phyloP scores from a whole-genome alignment of 108 stramenopile genomes.

The Cyclotella distinguenda region DNA sequence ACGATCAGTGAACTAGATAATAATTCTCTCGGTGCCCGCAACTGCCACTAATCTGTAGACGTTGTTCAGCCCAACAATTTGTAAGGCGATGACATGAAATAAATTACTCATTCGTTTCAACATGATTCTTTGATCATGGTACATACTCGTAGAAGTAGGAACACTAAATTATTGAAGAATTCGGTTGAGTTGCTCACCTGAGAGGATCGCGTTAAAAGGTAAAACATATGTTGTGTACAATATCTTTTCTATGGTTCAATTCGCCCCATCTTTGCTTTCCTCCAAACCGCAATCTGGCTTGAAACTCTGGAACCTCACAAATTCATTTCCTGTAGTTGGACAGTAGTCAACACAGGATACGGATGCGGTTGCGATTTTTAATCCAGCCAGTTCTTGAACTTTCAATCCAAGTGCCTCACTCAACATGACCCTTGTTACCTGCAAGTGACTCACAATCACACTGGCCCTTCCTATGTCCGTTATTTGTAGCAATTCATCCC shows the following conservation, averaged over 20 bases:
- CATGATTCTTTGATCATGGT: no score
- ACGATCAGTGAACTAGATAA: no score
- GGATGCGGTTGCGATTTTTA: conserved; percentile 80
- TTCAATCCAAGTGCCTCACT: conserved; percentile 77
- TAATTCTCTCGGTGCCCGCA: no score
- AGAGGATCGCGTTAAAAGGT: no score
- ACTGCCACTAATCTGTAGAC: no score
- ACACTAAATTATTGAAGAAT: no score
- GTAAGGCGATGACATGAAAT: no score
- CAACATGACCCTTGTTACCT: conserved; percentile 83
- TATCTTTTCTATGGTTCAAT: conserved; percentile 42
- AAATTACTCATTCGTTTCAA: no score
- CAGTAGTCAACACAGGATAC: conserved; percentile 84
- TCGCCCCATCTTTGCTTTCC: conserved; percentile 72
- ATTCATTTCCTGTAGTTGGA: conserved; percentile 46
- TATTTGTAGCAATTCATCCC: conserved; percentile 58
- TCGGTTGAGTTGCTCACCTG: no score
- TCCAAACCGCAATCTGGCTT: conserved; percentile 81
- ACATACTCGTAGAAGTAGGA: no score
- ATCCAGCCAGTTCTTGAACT: conserved; percentile 59
- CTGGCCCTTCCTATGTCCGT: conserved; percentile 62
- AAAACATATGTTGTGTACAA: background rate
- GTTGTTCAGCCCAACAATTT: no score
- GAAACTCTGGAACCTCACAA: conserved; percentile 80
- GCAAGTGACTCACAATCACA: conserved; percentile 82